These are phyloP conservation scores for Huiozyma naganishii DNA, from an alignment of 805 yeast genomes.

Conservation along the genomic window DNA sequence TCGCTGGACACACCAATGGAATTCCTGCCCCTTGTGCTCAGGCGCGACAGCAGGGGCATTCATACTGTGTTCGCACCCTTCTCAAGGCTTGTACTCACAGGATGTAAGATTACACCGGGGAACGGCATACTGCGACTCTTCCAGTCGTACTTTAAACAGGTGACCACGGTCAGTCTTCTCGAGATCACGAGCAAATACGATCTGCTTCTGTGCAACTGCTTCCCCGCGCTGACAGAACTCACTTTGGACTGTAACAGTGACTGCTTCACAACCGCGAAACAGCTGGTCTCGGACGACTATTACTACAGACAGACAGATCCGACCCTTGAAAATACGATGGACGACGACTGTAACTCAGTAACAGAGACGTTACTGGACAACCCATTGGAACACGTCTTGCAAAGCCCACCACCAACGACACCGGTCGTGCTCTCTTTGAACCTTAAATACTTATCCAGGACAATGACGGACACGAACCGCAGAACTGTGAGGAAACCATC, in stretches of 20 bases:
- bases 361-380: conserved; percentile 21
- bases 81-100: conserved; percentile 22
- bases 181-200: conserved; percentile 35
- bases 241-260: conserved; percentile 40
- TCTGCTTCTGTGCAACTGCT: conserved; percentile 39
- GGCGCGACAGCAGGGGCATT: conserved; percentile 11
- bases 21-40: conserved; percentile 22
- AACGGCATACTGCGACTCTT: conserved; percentile 29
- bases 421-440: conserved; percentile 20
- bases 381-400: conserved; percentile 10
- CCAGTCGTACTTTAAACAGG: conserved; percentile 33
- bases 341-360: conserved; percentile 12
- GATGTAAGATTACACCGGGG: conserved; percentile 29
- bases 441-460: conserved; percentile 15
- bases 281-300: conserved; percentile 16
- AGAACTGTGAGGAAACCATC: conserved; percentile 10
- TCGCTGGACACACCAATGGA: conserved; percentile 29
- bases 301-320: conserved; percentile 10
- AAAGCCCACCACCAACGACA: conserved; percentile 27
- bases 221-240: conserved; percentile 30
- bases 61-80: conserved; percentile 29
- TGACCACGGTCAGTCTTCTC: conserved; percentile 29
- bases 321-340: not conserved
- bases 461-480: conserved; percentile 6
- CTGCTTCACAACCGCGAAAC: conserved; percentile 26